These are phyloP conservation scores for Geotrichum klebahnii DNA, from an alignment of 1,139 yeast genomes.

Conservation along the genomic window DNA sequence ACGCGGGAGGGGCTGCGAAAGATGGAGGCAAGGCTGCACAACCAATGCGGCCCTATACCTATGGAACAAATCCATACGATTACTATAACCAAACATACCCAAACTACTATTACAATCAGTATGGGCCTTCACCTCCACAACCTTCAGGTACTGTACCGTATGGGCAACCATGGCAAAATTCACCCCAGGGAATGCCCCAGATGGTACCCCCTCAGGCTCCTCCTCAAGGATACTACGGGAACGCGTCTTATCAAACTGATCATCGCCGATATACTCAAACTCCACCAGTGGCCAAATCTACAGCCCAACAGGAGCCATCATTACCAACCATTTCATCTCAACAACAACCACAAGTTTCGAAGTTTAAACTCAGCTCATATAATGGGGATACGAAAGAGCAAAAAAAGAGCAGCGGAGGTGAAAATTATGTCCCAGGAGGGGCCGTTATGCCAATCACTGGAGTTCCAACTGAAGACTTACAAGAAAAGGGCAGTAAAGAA, in stretches of 20 bases:
- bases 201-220: neutral
- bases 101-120: slow-evolving; percentile 1
- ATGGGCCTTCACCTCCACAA: neutral
- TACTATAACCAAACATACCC: slow-evolving; percentile 7
- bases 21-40: neutral
- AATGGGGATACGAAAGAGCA: neutral
- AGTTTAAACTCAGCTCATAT: neutral
- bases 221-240: slow-evolving; percentile 3
- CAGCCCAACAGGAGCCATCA: neutral
- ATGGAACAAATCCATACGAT: neutral
- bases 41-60: neutral
- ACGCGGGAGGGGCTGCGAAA: slow-evolving; percentile 13
- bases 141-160: neutral
- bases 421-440: neutral
- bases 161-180: neutral
- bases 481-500: neutral
- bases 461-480: neutral
- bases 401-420: neutral
- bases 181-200: neutral
- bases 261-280: neutral
- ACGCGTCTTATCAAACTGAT: neutral
- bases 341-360: neutral
- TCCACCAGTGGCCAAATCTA: neutral
- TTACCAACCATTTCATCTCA: neutral
- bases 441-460: neutral